Evolutionary conservation across 164 flowering plant species (phyloP), one percentile per base, ranked within the genome.

Genomic region (Macadamia tetraphylla): DNA sequence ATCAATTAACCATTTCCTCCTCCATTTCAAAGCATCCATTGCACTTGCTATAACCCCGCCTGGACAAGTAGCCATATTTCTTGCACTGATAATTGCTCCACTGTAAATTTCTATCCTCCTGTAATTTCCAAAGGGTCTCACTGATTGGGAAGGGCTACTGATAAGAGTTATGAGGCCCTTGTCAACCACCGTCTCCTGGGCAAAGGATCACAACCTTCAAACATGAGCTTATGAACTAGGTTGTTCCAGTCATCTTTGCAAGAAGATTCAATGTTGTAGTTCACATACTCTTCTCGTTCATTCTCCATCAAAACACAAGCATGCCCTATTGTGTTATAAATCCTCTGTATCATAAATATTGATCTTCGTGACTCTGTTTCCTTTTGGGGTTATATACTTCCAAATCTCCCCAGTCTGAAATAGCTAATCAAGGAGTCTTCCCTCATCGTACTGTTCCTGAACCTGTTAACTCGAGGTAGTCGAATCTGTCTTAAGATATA

Each of bases 221-320:
- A 70, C 95, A 90, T 85, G n/a, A 94, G 92, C 78, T 81, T 86
- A 80, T 92, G 97, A 7, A 89, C 97, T 11, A 86, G 46, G 59
- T 74, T 78, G 59, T 74, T 78, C 97, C 97, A 90, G 64, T 94
- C 97, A 74, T 94, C 99, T 48, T 87, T 86, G 69, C 99, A 94
- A 61, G 79, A 88, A 23, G 92, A 86, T 2, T 91, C 95, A 58
- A 92, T 80, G 32, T 90, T 95, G 69, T 94, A 92, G 56, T 87
- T 87, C 97, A 94, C 90, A 76, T 88, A 94, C 13, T 46, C 9
- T 46, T 46, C 51, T 11, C 3, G 51, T 11, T 46, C 51, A 9
- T 46, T 46, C 51, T 46, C 7, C 51, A 46, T 46, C 51, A 46
- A 46, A 8, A 46, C 51, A 11, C 51, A 46, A 11, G 51, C 9